Percentiles rank a stretch among this genome's conserved stretches.
Conservation (phyloP, 2,329 filamentous ascomycete species). For the Didymosphaeria variabile region DNA sequence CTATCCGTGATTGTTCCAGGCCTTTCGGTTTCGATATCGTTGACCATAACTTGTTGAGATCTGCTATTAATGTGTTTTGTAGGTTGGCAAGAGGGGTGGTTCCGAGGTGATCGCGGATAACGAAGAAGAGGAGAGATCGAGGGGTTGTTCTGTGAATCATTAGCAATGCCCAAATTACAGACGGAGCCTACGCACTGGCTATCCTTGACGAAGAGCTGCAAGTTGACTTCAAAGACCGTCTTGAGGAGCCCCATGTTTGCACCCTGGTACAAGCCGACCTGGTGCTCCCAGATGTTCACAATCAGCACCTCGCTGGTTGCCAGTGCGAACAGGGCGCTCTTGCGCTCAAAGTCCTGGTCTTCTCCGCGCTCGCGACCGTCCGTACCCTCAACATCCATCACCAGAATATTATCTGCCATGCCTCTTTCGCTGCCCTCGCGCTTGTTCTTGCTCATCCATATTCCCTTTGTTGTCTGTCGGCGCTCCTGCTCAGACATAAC, state of each 20-base stretch:
- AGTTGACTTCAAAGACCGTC: constrained; percentile 98
- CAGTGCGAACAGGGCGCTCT: constrained; percentile 95
- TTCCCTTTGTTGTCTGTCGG: constrained; percentile 97
- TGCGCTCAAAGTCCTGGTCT: constrained; percentile 98
- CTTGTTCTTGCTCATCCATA: constrained; percentile 99
- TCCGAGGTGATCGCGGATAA: constrained; percentile 96
- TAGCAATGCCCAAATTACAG: constrained; percentile 20
- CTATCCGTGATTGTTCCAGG: constrained; percentile 86
- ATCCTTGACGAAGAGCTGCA: constrained; percentile 96
- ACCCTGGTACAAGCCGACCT: constrained; percentile 96
- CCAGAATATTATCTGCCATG: constrained; percentile 97
- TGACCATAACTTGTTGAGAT: constrained; percentile 90
- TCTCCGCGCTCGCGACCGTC: constrained; percentile 96
- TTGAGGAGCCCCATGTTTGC: constrained; percentile 99
- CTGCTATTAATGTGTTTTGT: constrained; percentile 87
- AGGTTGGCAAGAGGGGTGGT: constrained; percentile 90
- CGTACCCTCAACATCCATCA: constrained; percentile 99
- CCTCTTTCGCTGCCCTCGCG: constrained; percentile 57
- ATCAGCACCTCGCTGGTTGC: constrained; percentile 98
- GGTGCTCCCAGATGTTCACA: constrained; percentile 99
- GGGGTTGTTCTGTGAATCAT: constrained; percentile 73
- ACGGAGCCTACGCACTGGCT: constrained; percentile 71
- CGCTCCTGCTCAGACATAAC: constrained; percentile 97
- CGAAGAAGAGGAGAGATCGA: constrained; percentile 94
- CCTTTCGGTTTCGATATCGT: constrained; percentile 91